phyloP scores from a whole-genome alignment of 2,329 filamentous ascomycete genomes.

The Colletotrichum abscissum region DNA sequence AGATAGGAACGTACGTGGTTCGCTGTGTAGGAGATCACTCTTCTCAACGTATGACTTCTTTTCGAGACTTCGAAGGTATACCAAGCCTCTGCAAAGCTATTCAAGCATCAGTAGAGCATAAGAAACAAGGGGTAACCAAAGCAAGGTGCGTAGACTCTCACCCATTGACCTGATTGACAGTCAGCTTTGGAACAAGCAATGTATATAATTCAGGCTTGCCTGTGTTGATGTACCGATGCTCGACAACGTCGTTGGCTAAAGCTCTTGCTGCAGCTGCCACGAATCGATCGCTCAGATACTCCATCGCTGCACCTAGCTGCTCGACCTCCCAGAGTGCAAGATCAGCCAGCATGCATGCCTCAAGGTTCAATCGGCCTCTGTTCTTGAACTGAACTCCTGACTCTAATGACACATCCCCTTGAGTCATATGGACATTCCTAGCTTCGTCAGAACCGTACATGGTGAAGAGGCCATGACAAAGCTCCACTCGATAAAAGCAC shows the following conservation, averaged over 20 bases:
- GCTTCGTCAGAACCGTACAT: accelerated
- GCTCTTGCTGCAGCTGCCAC: background rate
- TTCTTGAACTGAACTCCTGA: no score
- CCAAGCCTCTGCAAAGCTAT: background rate
- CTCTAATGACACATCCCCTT: no score
- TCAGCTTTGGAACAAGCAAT: background rate
- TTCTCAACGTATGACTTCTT: background rate
- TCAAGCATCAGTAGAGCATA: background rate
- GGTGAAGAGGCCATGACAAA: background rate
- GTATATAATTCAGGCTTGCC: background rate
- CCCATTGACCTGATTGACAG: background rate
- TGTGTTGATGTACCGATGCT: no score
- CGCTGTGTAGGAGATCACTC: background rate
- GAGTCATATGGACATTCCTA: background rate
- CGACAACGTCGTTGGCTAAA: background rate
- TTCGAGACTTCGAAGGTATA: background rate
- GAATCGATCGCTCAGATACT: background rate
- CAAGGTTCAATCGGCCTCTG: background rate
- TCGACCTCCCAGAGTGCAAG: background rate
- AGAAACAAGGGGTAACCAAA: background rate
- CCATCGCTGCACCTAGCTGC: background rate
- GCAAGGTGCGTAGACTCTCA: background rate
- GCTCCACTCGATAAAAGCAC: background rate
- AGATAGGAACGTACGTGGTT: no score
- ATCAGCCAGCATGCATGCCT: background rate